A percentile compares a stretch with the other conserved stretches of the same genome.
These are phyloP conservation scores for Penicillium sp. DNA, from an alignment of 2,329 filamentous ascomycete genomes.

Conservation along the genomic window DNA sequence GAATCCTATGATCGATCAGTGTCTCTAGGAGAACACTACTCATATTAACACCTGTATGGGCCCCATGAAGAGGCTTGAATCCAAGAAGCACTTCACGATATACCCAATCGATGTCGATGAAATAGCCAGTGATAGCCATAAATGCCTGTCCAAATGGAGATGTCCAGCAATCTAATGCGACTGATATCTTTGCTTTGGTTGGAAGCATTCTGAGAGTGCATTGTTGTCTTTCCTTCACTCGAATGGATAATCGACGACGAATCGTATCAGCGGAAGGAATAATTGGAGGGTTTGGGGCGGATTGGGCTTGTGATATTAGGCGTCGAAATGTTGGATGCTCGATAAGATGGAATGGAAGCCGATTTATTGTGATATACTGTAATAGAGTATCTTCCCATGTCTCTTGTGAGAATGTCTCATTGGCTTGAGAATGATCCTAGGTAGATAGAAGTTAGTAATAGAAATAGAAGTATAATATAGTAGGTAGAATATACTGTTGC, in stretches of 20 bases:
- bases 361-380: too few species aligned
- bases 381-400: too few species aligned
- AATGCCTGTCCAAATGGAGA: slow-evolving; percentile 2
- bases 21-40: background rate
- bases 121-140: slow-evolving; percentile 7
- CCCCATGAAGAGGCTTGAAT: background rate
- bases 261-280: background rate
- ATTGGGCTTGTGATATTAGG: too few species aligned
- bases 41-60: background rate
- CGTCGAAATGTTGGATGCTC: too few species aligned
- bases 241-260: background rate
- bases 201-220: background rate
- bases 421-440: too few species aligned
- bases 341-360: too few species aligned
- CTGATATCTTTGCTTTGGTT: background rate
- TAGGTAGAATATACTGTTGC: too few species aligned
- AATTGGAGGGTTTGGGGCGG: too few species aligned
- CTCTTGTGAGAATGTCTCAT: too few species aligned
- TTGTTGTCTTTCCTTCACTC: background rate
- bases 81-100: slow-evolving; percentile 6
- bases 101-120: background rate
- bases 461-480: too few species aligned
- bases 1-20: slow-evolving; percentile 2
- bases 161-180: slow-evolving; percentile 6
- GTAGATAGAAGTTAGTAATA: too few species aligned